Conservation (phyloP, 352 stramenopile species). For the Lagenidium sp. region DNA sequence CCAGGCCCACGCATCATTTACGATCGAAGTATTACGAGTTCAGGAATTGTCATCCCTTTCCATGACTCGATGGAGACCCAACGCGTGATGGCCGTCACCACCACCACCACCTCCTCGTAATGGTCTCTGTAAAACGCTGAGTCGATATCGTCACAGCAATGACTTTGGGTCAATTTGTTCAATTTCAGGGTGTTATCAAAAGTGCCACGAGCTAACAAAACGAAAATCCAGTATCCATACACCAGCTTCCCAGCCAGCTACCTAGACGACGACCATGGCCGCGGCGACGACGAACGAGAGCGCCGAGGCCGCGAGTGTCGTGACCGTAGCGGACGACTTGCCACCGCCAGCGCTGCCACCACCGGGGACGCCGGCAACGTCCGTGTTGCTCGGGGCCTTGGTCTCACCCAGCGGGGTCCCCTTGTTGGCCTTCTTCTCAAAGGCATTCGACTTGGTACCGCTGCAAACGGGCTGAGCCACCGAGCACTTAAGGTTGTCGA, state of each 20-base stretch:
- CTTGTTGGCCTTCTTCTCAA: slow-evolving; percentile 1
- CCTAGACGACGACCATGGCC: slow-evolving; percentile 12
- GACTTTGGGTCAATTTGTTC: too few relatives aligned
- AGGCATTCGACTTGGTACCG: slow-evolving; percentile 10
- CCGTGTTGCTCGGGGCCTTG: slow-evolving; percentile 9
- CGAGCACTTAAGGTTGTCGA: slow-evolving; percentile 17
- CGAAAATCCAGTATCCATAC: too few relatives aligned
- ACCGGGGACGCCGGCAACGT: slow-evolving; percentile 1
- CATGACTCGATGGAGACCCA: too few relatives aligned
- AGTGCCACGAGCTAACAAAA: too few relatives aligned
- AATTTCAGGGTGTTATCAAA: too few relatives aligned
- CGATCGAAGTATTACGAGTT: too few relatives aligned
- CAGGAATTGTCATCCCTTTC: too few relatives aligned
- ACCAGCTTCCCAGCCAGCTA: neutral
- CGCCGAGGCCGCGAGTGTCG: slow-evolving; percentile 1
- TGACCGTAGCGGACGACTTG: neutral
- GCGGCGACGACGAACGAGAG: slow-evolving; percentile 10
- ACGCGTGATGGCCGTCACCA: too few relatives aligned
- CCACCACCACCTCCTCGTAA: too few relatives aligned
- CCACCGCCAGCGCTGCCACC: neutral
- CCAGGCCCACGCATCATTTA: too few relatives aligned
- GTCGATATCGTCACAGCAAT: too few relatives aligned
- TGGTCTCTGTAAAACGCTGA: too few relatives aligned
- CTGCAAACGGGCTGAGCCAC: slow-evolving; percentile 19
- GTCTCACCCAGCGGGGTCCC: slow-evolving; percentile 6